Conservation (phyloP, 1,284 basidiomycete genomes). For the Dichomitus squalens region DNA sequence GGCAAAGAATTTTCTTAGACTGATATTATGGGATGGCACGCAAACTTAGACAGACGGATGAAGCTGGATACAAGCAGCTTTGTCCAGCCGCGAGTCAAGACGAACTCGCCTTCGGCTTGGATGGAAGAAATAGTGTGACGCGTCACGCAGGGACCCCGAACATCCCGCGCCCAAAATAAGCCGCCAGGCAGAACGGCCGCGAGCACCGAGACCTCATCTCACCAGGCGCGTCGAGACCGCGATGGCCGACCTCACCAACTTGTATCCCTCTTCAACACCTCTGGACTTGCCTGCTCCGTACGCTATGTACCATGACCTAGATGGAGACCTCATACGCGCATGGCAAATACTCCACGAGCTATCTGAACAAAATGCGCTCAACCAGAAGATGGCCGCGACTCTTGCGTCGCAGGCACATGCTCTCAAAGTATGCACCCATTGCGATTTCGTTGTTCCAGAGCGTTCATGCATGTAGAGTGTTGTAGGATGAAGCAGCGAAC, state of each 20-base stretch:
- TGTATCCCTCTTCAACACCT: background rate
- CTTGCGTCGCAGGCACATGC: slow-evolving; percentile 75
- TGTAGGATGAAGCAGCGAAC: slow-evolving; percentile 79
- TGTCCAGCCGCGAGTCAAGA: too few relatives aligned
- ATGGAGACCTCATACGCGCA: slow-evolving; percentile 72
- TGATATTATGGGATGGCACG: too few relatives aligned
- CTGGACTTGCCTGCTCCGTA: slow-evolving; percentile 1
- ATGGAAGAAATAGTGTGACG: background rate
- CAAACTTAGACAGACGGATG: too few relatives aligned
- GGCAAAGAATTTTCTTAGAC: too few relatives aligned
- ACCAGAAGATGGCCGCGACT: slow-evolving; percentile 76
- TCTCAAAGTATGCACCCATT: slow-evolving; percentile 68
- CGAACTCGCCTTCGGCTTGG: too few relatives aligned
- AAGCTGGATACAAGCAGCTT: too few relatives aligned
- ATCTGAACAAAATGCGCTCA: slow-evolving; percentile 84
- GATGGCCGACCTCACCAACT: background rate
- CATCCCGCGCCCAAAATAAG: background rate
- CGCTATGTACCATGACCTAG: slow-evolving; percentile 51
- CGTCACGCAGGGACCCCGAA: background rate
- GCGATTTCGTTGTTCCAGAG: slow-evolving; percentile 12
- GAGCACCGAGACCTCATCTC: background rate
- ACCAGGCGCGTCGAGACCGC: background rate
- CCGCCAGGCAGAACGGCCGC: background rate
- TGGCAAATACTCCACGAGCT: slow-evolving; percentile 84
- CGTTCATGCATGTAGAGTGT: slow-evolving; percentile 25